A percentile compares a stretch with the other conserved stretches of the same genome.
Evolutionary conservation across 83 land plant genomes (phyloP).

Genomic region (Picea abies): DNA sequence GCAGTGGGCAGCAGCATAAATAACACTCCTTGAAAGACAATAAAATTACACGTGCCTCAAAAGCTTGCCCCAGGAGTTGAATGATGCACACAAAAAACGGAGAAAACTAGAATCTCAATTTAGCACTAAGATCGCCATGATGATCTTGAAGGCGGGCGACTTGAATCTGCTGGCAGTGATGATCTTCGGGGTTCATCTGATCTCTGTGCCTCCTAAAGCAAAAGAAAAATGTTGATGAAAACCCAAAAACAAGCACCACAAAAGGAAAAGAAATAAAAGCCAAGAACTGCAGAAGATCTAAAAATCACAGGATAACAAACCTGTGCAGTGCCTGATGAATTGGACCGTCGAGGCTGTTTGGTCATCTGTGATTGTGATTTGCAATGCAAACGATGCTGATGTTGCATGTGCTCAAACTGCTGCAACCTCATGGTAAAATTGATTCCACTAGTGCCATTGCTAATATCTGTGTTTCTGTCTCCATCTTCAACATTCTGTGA

Average conservation of each 20-base stretch:
- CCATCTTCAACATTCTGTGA: slow-evolving; percentile 65
- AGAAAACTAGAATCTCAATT: background rate
- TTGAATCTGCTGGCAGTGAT: slow-evolving; percentile 23
- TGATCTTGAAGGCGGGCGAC: slow-evolving; percentile 48
- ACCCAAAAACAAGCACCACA: background rate
- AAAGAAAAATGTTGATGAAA: background rate
- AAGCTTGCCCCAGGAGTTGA: background rate
- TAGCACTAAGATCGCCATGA: slow-evolving; percentile 18
- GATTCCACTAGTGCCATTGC: slow-evolving; percentile 52
- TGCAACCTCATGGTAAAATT: slow-evolving; percentile 75
- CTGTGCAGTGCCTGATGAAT: slow-evolving; percentile 32
- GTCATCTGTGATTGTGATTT: slow-evolving; percentile 35
- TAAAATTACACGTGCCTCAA: background rate
- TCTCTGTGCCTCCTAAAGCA: slow-evolving; percentile 42
- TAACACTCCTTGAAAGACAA: background rate
- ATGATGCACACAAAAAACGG: background rate
- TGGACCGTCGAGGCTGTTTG: slow-evolving; percentile 36
- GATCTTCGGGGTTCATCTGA: slow-evolving; percentile 34
- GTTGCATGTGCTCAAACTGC: slow-evolving; percentile 85
- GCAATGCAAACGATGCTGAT: slow-evolving; percentile 66
- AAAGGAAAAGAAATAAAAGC: background rate
- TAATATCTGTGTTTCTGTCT: slow-evolving; percentile 35
- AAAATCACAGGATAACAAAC: slow-evolving; percentile 23
- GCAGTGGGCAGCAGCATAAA: slow-evolving; percentile 5
- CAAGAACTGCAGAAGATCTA: background rate